Base-by-base conservation (phyloP, 1,284 basidiomycete genomes). In the Phaffia rhodozyma region DNA sequence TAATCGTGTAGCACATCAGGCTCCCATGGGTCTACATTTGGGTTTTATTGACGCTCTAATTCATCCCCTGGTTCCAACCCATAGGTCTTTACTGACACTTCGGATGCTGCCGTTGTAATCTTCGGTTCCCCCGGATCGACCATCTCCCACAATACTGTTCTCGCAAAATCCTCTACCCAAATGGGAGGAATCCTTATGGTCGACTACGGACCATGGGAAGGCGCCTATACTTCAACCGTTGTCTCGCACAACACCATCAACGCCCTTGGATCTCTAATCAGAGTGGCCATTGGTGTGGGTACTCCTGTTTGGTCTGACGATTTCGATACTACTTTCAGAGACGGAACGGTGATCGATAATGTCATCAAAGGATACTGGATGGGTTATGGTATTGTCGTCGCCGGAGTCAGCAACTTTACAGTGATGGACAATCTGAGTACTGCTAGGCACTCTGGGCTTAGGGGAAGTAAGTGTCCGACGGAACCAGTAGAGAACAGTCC, bases 131-230 rank as follows among this genome's bases (percentile, higher is more conserved):
- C 76, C 1, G 77, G 76, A 1, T 75, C 76, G 1, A 62, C 70
- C 23, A 70, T 79, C 57, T 67, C 72, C 16, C 68, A 71, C 60
- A 79, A 79, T 69, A 72, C 65, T 11, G 74, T 77, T 64, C 63
- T 67, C n/a, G 68, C 76, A 5, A 64, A 68, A n/a, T 65, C 65
- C 0, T 58, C 67, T 13, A 72, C 72, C 2, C 71, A 72, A 3
- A 76, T 79, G 71, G 78, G 76, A 3, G 78, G 78, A 4, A 77
- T 79, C 63, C 72, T 79, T 62, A 69, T 77, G 66, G 77, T 78
- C 25, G 78, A 79, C 63, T 71, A 70, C 11, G 69, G 70, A 2
- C 78, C 78, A 0, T 77, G 75, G 52, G 69, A 72, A 16, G 78
- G 77, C 5, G 72, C 76, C 60, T 79, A 77, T 68, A 69, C 69